Evolutionary conservation across 1,284 basidiomycete species (phyloP).

Genomic region (Rhizoctonia solani): DNA sequence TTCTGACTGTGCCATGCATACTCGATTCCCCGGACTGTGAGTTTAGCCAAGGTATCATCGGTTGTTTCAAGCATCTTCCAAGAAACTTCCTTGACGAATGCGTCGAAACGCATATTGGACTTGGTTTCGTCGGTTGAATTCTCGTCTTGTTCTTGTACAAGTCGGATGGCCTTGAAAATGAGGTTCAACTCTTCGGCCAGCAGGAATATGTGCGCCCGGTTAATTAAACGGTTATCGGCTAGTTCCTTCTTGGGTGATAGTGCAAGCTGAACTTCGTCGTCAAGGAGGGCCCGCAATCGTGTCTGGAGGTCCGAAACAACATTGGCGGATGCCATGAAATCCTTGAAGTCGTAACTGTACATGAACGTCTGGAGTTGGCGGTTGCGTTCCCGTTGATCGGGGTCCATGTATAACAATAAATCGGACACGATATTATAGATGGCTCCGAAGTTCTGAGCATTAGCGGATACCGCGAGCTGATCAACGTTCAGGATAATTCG

Average conservation of each 20-base stretch:
- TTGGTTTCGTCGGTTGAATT: constrained; percentile 68
- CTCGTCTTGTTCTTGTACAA: constrained; percentile 69
- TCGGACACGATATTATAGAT: constrained; percentile 90
- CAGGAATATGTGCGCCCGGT: constrained; percentile 75
- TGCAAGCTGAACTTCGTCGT: constrained; percentile 52
- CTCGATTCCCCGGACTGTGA: constrained; percentile 78
- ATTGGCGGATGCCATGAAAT: constrained; percentile 67
- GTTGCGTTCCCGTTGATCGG: constrained; percentile 73
- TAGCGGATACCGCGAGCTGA: constrained; percentile 87
- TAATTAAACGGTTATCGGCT: constrained; percentile 61
- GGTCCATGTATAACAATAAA: constrained; percentile 86
- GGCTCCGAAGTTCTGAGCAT: constrained; percentile 81
- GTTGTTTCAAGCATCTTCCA: constrained; percentile 91
- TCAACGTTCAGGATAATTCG: constrained; percentile 81
- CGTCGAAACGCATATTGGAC: constrained; percentile 80
- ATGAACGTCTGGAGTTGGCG: constrained; percentile 83
- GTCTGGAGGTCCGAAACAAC: constrained; percentile 77
- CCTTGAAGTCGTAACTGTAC: constrained; percentile 90
- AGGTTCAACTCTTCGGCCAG: constrained; percentile 82
- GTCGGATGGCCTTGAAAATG: constrained; percentile 87
- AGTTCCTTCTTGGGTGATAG: constrained; percentile 50
- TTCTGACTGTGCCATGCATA: constrained; percentile 87
- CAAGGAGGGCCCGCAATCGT: constrained; percentile 69
- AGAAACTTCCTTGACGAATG: constrained; percentile 84
- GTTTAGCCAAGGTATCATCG: constrained; percentile 79